phyloP scores from a whole-genome alignment of 2,329 filamentous ascomycete species.

The Claviceps digitariae region DNA sequence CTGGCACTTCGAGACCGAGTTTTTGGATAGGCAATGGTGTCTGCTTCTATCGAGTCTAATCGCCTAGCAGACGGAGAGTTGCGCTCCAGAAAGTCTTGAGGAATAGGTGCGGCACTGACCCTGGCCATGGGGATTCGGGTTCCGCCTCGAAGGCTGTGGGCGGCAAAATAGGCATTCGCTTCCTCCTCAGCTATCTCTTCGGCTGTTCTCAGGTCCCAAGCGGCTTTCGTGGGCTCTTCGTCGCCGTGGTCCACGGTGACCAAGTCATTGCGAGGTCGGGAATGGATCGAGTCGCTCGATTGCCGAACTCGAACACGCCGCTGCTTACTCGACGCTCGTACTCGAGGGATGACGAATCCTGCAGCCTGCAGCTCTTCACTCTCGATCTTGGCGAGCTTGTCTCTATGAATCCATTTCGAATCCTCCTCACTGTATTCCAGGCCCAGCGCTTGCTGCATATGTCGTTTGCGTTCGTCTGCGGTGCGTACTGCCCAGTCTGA shows the following conservation, averaged over 20 bases:
- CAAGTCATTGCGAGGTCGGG: conserved; percentile 32
- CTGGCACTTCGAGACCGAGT: conserved; percentile 59
- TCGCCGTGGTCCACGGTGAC: conserved; percentile 18
- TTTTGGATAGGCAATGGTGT: conserved; percentile 45
- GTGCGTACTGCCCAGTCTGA: conserved; percentile 8
- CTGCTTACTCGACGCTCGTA: conserved; percentile 39
- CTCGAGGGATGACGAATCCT: conserved; percentile 48
- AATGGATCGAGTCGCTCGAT: conserved; percentile 5
- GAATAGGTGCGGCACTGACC: conserved; percentile 62
- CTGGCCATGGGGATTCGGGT: conserved; percentile 84
- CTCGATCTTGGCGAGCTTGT: conserved; percentile 73
- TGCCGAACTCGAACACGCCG: conserved; percentile 13
- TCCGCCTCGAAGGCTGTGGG: conserved; percentile 42
- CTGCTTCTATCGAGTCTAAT: conserved; percentile 41
- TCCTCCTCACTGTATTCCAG: conserved; percentile 34
- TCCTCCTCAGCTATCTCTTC: conserved; percentile 61
- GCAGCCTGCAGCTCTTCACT: conserved; percentile 68
- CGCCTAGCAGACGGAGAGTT: conserved; percentile 54
- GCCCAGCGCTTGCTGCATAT: conserved; percentile 14
- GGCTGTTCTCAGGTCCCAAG: conserved; percentile 62
- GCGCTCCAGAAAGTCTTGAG: conserved; percentile 57
- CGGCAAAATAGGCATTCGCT: conserved; percentile 35
- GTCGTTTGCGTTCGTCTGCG: conserved; percentile 15
- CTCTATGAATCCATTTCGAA: conserved; percentile 74
- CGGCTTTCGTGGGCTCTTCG: conserved; percentile 25